Conservation (phyloP, 1,284 basidiomycete genomes). For the Ganoderma resinaceum region DNA sequence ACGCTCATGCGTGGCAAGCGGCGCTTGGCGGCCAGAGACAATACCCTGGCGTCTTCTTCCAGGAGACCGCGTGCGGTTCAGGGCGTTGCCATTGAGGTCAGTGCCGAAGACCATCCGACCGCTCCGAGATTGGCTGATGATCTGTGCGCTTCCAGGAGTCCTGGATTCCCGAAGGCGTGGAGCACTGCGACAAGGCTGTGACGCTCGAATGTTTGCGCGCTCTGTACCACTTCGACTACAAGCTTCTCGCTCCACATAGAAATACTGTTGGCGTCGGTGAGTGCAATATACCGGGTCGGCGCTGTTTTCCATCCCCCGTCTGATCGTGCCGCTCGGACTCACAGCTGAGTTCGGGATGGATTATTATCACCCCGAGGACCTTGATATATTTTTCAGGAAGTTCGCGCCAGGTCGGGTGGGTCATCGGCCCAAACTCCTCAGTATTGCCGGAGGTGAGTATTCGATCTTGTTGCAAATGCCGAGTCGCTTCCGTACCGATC, state of each 20-base stretch:
- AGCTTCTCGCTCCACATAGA: slow-evolving; percentile 11
- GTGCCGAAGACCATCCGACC: neutral
- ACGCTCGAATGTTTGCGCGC: slow-evolving; percentile 28
- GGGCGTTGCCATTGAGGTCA: neutral
- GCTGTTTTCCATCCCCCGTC: neutral
- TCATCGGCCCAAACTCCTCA: slow-evolving; percentile 28
- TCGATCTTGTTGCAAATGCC: neutral
- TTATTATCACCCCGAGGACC: slow-evolving; percentile 48
- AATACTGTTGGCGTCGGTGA: slow-evolving; percentile 30
- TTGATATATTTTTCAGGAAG: slow-evolving; percentile 44
- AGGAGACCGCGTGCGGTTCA: neutral
- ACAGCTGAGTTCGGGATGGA: slow-evolving; percentile 57
- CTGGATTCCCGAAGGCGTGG: neutral
- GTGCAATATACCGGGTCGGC: neutral
- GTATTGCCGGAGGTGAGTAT: slow-evolving; percentile 52
- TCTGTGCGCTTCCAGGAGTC: neutral
- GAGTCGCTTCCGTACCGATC: neutral
- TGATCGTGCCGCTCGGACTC: neutral
- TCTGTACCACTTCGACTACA: slow-evolving; percentile 26
- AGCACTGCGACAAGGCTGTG: slow-evolving; percentile 23
- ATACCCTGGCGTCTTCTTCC: no score
- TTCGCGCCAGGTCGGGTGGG: slow-evolving; percentile 43
- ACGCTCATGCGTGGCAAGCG: slow-evolving; percentile 14
- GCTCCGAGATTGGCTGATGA: neutral
- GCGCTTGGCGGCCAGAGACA: neutral